These are phyloP conservation scores for Agastache rugosa DNA, from an alignment of 257 asterid species.

Conservation along the genomic window DNA sequence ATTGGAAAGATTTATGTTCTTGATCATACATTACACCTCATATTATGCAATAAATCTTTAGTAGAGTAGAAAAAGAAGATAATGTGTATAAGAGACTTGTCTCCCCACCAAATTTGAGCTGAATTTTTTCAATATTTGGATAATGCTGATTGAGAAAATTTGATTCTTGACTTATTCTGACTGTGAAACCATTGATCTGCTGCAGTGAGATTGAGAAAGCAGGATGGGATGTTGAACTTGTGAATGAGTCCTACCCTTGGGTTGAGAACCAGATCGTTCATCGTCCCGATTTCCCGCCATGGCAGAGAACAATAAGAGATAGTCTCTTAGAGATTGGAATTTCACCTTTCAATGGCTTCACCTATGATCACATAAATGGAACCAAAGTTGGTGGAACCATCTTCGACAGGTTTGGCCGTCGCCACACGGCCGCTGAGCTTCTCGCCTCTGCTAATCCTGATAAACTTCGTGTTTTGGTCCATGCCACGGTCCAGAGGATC, in stretches of 20 bases:
- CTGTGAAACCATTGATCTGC: conserved; percentile 35
- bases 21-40: no score
- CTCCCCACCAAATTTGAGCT: not conserved
- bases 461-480: conserved; percentile 70
- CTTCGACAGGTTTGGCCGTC: conserved; percentile 84
- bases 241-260: conserved; percentile 91
- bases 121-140: not conserved
- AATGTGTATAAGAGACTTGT: no score
- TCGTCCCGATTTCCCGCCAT: conserved; percentile 68
- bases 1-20: no score
- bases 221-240: conserved; percentile 90
- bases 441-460: conserved; percentile 74
- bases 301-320: conserved; percentile 81
- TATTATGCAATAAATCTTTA: no score
- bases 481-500: conserved; percentile 77
- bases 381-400: conserved; percentile 97
- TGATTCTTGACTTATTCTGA: not conserved
- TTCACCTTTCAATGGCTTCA: conserved; percentile 95
- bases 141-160: not conserved
- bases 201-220: conserved; percentile 66
- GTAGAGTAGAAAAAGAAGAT: no score
- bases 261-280: conserved; percentile 91
- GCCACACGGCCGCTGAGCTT: conserved; percentile 92
- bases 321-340: conserved; percentile 81
- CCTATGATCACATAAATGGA: conserved; percentile 88